Conservation (phyloP, 495 filamentous ascomycete species). For the Penicillium salamii region DNA sequence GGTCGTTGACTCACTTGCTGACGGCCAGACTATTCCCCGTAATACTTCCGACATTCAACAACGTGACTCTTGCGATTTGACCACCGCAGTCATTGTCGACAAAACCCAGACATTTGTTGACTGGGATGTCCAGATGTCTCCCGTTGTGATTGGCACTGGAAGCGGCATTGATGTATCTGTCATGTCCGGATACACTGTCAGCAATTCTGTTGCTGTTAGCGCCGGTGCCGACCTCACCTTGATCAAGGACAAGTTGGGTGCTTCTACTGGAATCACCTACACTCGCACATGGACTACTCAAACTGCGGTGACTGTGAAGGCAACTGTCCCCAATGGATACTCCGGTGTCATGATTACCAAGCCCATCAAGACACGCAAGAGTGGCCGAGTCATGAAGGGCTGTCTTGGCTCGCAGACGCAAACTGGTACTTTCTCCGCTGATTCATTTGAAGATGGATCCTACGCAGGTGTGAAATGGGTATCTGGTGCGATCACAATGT, state of each 20-base stretch:
- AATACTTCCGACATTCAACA: neutral
- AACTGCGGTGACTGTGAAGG: conserved; percentile 5
- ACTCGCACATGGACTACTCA: conserved; percentile 6
- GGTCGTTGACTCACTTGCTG: neutral
- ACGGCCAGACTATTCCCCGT: neutral
- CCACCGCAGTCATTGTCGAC: conserved; percentile 3
- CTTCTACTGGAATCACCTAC: conserved; percentile 1
- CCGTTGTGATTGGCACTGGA: conserved; percentile 10
- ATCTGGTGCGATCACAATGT: conserved; percentile 11
- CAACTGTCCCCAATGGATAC: conserved; percentile 2
- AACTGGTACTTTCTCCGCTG: neutral
- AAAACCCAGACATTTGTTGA: conserved; percentile 7
- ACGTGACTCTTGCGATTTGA: conserved; percentile 1
- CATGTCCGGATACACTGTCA: conserved; percentile 7
- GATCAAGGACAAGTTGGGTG: conserved; percentile 6
- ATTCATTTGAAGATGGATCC: conserved; percentile 4
- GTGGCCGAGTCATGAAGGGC: conserved; percentile 3
- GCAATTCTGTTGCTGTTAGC: conserved; percentile 1
- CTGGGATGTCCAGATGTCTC: conserved; percentile 15
- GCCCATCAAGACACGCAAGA: conserved; percentile 8
- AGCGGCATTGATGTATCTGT: conserved; percentile 10
- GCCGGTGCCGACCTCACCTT: neutral
- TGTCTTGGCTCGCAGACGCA: conserved; percentile 5
- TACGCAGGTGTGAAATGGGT: conserved; percentile 12
- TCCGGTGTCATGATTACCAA: conserved; percentile 8